Conservation (phyloP, 257 asterid genomes). For the Solanum chmielewskii region DNA sequence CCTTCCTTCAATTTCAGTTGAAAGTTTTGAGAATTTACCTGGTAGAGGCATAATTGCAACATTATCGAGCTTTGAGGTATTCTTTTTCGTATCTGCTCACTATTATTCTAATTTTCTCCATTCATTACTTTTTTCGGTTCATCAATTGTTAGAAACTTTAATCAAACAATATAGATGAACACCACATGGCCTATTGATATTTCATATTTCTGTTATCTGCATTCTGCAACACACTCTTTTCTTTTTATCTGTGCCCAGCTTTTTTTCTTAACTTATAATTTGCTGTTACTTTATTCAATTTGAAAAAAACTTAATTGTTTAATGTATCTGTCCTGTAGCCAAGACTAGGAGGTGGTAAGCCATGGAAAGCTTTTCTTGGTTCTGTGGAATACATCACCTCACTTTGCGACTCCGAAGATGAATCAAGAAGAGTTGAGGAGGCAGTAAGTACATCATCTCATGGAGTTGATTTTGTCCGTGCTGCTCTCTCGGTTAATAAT, state of each 20-base stretch:
- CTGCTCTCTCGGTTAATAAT: slow-evolving; percentile 85
- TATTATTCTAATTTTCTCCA: background rate
- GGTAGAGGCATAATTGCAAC: slow-evolving; percentile 94
- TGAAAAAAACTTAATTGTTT: slow-evolving; percentile 4
- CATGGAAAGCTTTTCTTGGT: slow-evolving; percentile 81
- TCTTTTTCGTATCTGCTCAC: background rate
- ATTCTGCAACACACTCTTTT: background rate
- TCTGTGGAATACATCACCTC: slow-evolving; percentile 91
- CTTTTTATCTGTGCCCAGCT: background rate
- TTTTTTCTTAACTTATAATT: background rate
- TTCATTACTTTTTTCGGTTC: background rate
- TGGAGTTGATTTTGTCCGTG: slow-evolving; percentile 74
- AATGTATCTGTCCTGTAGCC: slow-evolving; percentile 41
- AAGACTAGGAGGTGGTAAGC: slow-evolving; percentile 72
- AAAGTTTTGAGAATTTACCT: slow-evolving; percentile 85
- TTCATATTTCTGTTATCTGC: background rate
- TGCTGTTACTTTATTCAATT: background rate
- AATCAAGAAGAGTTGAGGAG: slow-evolving; percentile 57
- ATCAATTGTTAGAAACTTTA: background rate
- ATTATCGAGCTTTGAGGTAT: slow-evolving; percentile 74
- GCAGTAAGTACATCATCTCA: slow-evolving; percentile 69
- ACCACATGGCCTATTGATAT: background rate
- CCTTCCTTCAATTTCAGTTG: slow-evolving; percentile 86
- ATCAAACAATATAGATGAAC: background rate
- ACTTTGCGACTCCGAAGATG: slow-evolving; percentile 59